These are phyloP conservation scores for Terfezia claveryi DNA, from an alignment of 495 filamentous ascomycete species.

Conservation along the genomic window DNA sequence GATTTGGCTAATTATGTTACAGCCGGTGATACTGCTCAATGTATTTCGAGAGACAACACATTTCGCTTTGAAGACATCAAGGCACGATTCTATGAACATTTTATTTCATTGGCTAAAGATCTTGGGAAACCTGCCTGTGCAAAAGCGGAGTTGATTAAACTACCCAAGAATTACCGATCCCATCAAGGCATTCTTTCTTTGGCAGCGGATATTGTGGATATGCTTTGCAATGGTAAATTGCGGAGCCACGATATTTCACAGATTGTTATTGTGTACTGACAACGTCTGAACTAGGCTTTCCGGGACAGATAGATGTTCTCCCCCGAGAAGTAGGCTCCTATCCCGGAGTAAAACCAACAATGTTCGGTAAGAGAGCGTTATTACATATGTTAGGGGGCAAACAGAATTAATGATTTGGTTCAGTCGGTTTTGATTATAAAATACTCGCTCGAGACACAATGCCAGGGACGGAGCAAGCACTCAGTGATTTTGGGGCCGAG, in stretches of 20 bases:
- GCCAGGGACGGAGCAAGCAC: slow-evolving; percentile 1
- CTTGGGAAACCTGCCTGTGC: slow-evolving; percentile 10
- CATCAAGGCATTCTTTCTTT: slow-evolving; percentile 26
- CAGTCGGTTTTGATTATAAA: too few relatives aligned
- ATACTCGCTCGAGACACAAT: neutral
- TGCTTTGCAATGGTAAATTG: neutral
- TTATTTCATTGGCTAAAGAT: slow-evolving; percentile 3
- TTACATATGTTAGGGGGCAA: too few relatives aligned
- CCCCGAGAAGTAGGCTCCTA: slow-evolving; percentile 21
- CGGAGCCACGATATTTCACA: too few relatives aligned
- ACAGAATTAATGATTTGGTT: too few relatives aligned
- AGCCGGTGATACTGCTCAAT: slow-evolving; percentile 27
- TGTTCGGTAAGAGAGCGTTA: slow-evolving; percentile 12
- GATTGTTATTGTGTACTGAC: neutral
- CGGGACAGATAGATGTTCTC: slow-evolving; percentile 23
- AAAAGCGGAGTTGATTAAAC: slow-evolving; percentile 15
- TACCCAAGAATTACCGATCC: slow-evolving; percentile 25
- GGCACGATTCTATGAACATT: slow-evolving; percentile 21
- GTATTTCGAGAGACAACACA: slow-evolving; percentile 25
- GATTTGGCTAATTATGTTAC: neutral
- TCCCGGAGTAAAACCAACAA: slow-evolving; percentile 21
- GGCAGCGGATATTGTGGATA: slow-evolving; percentile 23
- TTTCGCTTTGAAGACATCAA: slow-evolving; percentile 27
- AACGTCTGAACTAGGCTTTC: slow-evolving; percentile 15
- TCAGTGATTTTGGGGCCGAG: slow-evolving; percentile 24